Percentiles rank a stretch among this genome's conserved stretches.
Evolutionary conservation across 139 green algal genomes (phyloP).

Genomic region (Coelastrella sp.): DNA sequence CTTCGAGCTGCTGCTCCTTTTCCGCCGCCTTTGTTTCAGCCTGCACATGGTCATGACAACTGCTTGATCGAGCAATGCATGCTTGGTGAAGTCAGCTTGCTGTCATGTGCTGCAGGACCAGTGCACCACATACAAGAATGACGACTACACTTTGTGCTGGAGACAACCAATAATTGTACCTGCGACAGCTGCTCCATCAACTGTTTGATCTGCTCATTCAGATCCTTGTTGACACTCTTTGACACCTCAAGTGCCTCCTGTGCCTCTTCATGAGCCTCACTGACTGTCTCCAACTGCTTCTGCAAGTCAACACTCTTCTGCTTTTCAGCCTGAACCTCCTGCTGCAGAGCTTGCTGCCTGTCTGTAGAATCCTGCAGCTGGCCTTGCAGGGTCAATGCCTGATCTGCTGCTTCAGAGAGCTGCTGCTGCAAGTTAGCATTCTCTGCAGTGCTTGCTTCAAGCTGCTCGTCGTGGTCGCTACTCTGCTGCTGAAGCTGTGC

Average conservation of each 20-base stretch:
- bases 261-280: slow-evolving; percentile 2
- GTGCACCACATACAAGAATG: too few species aligned
- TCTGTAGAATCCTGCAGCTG: background rate
- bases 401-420: background rate
- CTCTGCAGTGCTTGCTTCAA: too few species aligned
- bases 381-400: background rate
- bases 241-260: slow-evolving; percentile 10
- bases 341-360: background rate
- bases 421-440: slow-evolving; percentile 7
- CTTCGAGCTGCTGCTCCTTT: background rate
- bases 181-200: slow-evolving; percentile 34
- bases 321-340: background rate
- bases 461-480: too few species aligned
- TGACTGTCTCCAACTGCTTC: slow-evolving; percentile 12
- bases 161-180: background rate
- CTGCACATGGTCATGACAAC: too few species aligned
- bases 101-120: too few species aligned
- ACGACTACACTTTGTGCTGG: too few species aligned
- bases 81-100: background rate
- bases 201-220: slow-evolving; percentile 19
- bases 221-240: slow-evolving; percentile 15
- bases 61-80: background rate
- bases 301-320: background rate
- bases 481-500: background rate
- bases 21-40: background rate